These are phyloP conservation scores for Skeletonema tropicum DNA, from an alignment of 108 stramenopile genomes.

Conservation along the genomic window DNA sequence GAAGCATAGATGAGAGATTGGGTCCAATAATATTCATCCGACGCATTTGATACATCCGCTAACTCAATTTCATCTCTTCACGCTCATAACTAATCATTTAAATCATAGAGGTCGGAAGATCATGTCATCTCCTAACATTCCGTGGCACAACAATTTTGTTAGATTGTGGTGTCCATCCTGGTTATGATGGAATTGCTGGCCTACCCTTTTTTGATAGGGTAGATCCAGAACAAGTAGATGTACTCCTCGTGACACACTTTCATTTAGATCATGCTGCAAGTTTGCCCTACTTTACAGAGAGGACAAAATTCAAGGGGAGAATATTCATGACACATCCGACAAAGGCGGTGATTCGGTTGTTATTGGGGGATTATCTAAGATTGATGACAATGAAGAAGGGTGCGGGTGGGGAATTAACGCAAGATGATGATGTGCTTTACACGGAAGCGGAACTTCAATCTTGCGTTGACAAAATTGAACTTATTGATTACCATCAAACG, in stretches of 20 bases:
- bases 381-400: slow-evolving; percentile 76
- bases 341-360: slow-evolving; percentile 93
- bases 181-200: slow-evolving; percentile 93
- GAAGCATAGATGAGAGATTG: background rate
- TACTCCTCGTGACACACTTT: slow-evolving; percentile 94
- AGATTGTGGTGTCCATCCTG: slow-evolving; percentile 99
- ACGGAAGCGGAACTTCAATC: slow-evolving; percentile 90
- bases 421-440: slow-evolving; percentile 86
- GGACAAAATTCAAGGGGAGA: slow-evolving; percentile 93
- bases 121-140: slow-evolving; percentile 96
- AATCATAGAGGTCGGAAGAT: slow-evolving; percentile 93
- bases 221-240: slow-evolving; percentile 88
- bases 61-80: too few relatives aligned
- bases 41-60: too few relatives aligned
- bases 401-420: slow-evolving; percentile 34
- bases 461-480: slow-evolving; percentile 95
- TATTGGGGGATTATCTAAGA: slow-evolving; percentile 93
- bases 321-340: slow-evolving; percentile 99
- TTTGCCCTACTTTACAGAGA: slow-evolving; percentile 97
- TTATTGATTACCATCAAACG: slow-evolving; percentile 95
- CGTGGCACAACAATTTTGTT: slow-evolving; percentile 92
- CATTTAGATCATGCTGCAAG: slow-evolving; percentile 98
- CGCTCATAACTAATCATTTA: background rate
- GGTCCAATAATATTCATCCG: too few relatives aligned
- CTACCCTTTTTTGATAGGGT: slow-evolving; percentile 89